phyloP scores from a whole-genome alignment of 495 filamentous ascomycete genomes.

The Penicillium manginii region DNA sequence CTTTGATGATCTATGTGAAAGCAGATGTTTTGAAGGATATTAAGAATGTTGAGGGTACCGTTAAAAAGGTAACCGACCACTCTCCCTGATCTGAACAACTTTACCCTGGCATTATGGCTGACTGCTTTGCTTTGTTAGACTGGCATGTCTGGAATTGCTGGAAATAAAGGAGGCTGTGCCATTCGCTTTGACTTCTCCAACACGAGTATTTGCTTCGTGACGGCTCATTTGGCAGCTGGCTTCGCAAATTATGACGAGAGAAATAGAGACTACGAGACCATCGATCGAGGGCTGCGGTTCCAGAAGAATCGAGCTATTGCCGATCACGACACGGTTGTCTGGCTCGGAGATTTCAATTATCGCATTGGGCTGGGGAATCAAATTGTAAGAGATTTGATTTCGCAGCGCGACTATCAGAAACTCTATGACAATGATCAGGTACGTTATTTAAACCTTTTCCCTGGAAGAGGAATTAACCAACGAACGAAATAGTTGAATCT shows the following conservation, averaged over 20 bases:
- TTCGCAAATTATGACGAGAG: slow-evolving; percentile 97
- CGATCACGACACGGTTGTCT: slow-evolving; percentile 93
- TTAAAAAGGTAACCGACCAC: slow-evolving; percentile 71
- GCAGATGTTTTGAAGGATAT: slow-evolving; percentile 74
- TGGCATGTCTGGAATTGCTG: slow-evolving; percentile 94
- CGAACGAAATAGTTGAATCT: slow-evolving; percentile 70
- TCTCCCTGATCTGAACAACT: background rate
- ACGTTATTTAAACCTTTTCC: slow-evolving; percentile 14
- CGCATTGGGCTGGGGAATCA: slow-evolving; percentile 86
- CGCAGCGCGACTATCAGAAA: slow-evolving; percentile 69
- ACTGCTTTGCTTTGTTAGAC: slow-evolving; percentile 60
- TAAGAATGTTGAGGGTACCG: slow-evolving; percentile 93
- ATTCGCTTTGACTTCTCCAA: slow-evolving; percentile 96
- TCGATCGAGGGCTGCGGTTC: slow-evolving; percentile 84
- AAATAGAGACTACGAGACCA: slow-evolving; percentile 90
- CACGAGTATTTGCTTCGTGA: slow-evolving; percentile 92
- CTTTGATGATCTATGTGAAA: slow-evolving; percentile 87
- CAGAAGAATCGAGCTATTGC: slow-evolving; percentile 88
- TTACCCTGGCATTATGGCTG: too few relatives aligned
- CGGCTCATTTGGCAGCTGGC: slow-evolving; percentile 93
- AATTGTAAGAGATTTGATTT: slow-evolving; percentile 73
- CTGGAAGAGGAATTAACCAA: background rate
- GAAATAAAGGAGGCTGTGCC: slow-evolving; percentile 97
- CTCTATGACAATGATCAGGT: slow-evolving; percentile 95
- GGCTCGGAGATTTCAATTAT: slow-evolving; percentile 99